Conservation (phyloP, 805 yeast genomes). For the Ogataea methylovora region DNA sequence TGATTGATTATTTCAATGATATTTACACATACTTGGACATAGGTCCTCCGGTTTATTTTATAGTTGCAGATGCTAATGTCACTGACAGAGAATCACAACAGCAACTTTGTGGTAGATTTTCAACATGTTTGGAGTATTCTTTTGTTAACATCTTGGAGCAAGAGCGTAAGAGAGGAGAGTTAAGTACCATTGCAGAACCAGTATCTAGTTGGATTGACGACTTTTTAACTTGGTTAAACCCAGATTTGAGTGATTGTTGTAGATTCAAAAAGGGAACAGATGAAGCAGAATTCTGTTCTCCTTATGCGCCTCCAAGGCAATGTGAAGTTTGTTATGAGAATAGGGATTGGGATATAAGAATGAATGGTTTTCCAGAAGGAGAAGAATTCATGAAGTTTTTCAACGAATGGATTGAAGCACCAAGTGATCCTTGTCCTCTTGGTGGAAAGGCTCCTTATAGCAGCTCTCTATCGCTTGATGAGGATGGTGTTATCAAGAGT, state of each 20-base stretch:
- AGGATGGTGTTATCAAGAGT: constrained; percentile 34
- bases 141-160: constrained; percentile 76
- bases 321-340: constrained; percentile 69
- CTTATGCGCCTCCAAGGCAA: constrained; percentile 56
- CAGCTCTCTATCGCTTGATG: constrained; percentile 40
- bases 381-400: constrained; percentile 63
- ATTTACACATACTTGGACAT: constrained; percentile 65
- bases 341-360: constrained; percentile 58
- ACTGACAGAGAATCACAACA: constrained; percentile 60
- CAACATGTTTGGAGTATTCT: constrained; percentile 75
- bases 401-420: constrained; percentile 72
- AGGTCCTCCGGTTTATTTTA: constrained; percentile 91
- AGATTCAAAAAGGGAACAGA: constrained; percentile 46
- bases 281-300: constrained; percentile 53
- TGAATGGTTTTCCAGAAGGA: constrained; percentile 80
- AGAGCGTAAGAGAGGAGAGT: constrained; percentile 60
- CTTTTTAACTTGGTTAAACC: constrained; percentile 79
- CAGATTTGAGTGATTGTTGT: constrained; percentile 82
- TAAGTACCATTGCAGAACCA: constrained; percentile 71
- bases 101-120: constrained; percentile 77
- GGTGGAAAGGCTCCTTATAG: constrained; percentile 95
- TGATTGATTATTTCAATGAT: constrained; percentile 75
- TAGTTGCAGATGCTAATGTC: constrained; percentile 61
- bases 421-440: constrained; percentile 85
- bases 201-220: constrained; percentile 93